Conservation (phyloP, 164 flowering plant genomes). For the Buxus sempervirens region DNA sequence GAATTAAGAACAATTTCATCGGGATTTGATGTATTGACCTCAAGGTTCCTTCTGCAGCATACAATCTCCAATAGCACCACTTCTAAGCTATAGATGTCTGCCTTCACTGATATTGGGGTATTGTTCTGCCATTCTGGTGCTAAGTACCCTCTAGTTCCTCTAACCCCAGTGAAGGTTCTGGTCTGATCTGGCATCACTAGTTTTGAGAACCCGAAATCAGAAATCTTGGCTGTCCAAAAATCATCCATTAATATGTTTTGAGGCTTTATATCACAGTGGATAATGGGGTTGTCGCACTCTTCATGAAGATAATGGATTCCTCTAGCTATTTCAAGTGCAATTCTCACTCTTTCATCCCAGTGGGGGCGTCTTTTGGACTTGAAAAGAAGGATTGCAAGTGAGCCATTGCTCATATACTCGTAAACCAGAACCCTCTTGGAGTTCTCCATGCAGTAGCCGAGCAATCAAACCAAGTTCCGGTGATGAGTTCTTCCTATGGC, state of each 20-base stretch:
- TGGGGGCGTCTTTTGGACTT: constrained; percentile 5
- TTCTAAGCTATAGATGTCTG: too few relatives aligned
- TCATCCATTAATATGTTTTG: constrained; percentile 20
- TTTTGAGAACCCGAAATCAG: constrained; percentile 24
- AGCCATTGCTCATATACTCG: constrained; percentile 21
- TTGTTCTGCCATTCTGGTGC: too few relatives aligned
- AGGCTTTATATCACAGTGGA: constrained; percentile 28
- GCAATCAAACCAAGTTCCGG: constrained; percentile 17
- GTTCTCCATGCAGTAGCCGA: constrained; percentile 17
- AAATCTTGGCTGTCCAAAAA: constrained; percentile 15
- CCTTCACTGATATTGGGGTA: too few relatives aligned
- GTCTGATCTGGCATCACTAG: constrained; percentile 13
- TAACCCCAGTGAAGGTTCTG: too few relatives aligned
- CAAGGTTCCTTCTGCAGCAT: too few relatives aligned
- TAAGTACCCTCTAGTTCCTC: too few relatives aligned
- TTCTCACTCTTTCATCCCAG: constrained; percentile 15
- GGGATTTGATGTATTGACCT: too few relatives aligned
- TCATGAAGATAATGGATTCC: constrained; percentile 23
- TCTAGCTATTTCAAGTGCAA: constrained; percentile 20
- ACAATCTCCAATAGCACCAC: too few relatives aligned
- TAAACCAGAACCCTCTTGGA: constrained; percentile 18
- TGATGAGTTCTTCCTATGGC: constrained; percentile 14
- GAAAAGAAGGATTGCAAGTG: constrained; percentile 14
- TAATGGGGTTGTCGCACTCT: constrained; percentile 18
- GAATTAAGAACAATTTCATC: too few relatives aligned